Conservation (phyloP, 1,284 basidiomycete genomes). For the Athelia psychrophila region DNA sequence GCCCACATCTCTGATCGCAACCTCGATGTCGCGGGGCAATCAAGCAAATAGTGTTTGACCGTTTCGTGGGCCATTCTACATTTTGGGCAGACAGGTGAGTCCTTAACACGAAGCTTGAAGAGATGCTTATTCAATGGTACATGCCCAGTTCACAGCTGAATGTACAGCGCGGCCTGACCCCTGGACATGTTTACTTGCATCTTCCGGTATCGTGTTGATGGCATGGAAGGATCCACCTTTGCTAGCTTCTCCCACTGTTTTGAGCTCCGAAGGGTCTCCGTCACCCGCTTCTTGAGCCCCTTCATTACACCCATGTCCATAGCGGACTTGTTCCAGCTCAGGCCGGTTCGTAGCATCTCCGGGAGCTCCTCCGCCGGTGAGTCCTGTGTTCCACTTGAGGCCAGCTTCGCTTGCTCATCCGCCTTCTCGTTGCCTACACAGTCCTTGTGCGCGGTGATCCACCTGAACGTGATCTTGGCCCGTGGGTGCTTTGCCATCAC, state of each 20-base stretch:
- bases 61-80: slow-evolving; percentile 15
- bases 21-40: slow-evolving; percentile 9
- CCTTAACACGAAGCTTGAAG: slow-evolving; percentile 10
- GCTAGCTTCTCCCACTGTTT: background rate
- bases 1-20: background rate
- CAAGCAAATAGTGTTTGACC: slow-evolving; percentile 20
- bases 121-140: slow-evolving; percentile 22
- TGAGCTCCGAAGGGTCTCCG: background rate
- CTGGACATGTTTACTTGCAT: slow-evolving; percentile 1
- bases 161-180: slow-evolving; percentile 13
- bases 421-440: background rate
- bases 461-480: background rate
- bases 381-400: background rate
- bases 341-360: background rate
- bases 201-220: background rate
- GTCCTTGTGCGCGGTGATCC: background rate
- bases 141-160: slow-evolving; percentile 25
- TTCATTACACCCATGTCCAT: background rate
- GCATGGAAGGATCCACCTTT: background rate
- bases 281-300: background rate
- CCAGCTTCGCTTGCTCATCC: slow-evolving; percentile 1
- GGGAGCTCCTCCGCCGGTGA: background rate
- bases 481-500: background rate
- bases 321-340: background rate
- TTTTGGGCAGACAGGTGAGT: slow-evolving; percentile 14